A percentile compares a stretch with the other conserved stretches of the same genome.
These are phyloP conservation scores for Pythium dissimile DNA, from an alignment of 352 stramenopile species.

Conservation along the genomic window DNA sequence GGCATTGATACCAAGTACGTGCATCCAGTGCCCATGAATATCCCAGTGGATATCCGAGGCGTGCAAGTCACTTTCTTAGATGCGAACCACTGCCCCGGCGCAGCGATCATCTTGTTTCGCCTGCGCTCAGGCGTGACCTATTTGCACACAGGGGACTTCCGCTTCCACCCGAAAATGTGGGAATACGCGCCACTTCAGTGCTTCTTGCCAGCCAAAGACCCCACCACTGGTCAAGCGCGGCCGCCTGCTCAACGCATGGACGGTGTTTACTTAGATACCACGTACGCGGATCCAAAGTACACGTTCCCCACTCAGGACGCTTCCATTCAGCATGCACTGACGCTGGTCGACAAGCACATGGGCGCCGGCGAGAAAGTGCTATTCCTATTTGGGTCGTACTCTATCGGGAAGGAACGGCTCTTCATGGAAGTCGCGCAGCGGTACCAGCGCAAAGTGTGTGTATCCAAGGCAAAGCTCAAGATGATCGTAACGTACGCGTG, in stretches of 20 bases:
- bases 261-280: slow-evolving; percentile 95
- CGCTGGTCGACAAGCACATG: slow-evolving; percentile 55
- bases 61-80: slow-evolving; percentile 95
- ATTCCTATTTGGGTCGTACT: slow-evolving; percentile 96
- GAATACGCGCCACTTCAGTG: slow-evolving; percentile 44
- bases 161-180: slow-evolving; percentile 76
- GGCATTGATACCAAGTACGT: slow-evolving; percentile 90
- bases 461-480: slow-evolving; percentile 72
- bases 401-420: slow-evolving; percentile 96
- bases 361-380: slow-evolving; percentile 66
- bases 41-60: slow-evolving; percentile 69
- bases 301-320: slow-evolving; percentile 88
- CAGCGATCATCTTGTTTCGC: slow-evolving; percentile 94
- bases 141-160: slow-evolving; percentile 91
- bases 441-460: slow-evolving; percentile 67
- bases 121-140: slow-evolving; percentile 76
- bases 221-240: slow-evolving; percentile 9
- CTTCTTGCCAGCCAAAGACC: slow-evolving; percentile 19
- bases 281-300: slow-evolving; percentile 95
- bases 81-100: slow-evolving; percentile 96
- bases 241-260: slow-evolving; percentile 42
- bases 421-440: slow-evolving; percentile 92
- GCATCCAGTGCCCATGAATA: slow-evolving; percentile 89
- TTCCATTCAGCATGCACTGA: slow-evolving; percentile 54
- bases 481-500: slow-evolving; percentile 89